Evolutionary conservation across 495 filamentous ascomycete species (phyloP), one percentile per base, ranked within the genome.

Genomic region (Penicillium waksmanii): DNA sequence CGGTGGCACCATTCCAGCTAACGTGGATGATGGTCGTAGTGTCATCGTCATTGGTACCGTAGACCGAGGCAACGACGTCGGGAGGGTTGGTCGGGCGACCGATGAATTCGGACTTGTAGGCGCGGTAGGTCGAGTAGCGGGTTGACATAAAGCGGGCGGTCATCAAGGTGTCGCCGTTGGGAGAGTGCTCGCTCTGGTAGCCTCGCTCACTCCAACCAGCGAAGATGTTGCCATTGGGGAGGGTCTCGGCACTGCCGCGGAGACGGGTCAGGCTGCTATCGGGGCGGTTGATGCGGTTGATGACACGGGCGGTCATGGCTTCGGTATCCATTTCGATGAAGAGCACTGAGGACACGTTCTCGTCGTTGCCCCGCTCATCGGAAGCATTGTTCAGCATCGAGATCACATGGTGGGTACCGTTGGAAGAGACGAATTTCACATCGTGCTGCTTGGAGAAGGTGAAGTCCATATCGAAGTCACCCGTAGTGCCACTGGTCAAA

Each of bases 391-490:
- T 84, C 65, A 81, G 76, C 34, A 87, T 61, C 13, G 81, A 82
- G 36, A 87, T 75, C 27, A 75, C 72, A 36, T 80, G 77, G 55
- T 74, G 66, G 12, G 80, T 83, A n/a, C 72, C 72, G 61, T 82
- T 71, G 18, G 83, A 77, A 17, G 73, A 73, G 50, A 84, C 55
- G 64, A 81, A 85, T 18, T 83, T 79, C 12, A 80, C 85, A 64
- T 87, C 79, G 60, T 88, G 85, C 67, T 88, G 85, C 62, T 78
- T 82, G 38, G 80, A 81, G 68, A 88, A 87, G 1, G 77, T 71
- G 63, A 83, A 82, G 58, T 80, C 76, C 34, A 63, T 65, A 5
- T 67, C 60, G 43, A 84, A 81, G 43, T 78, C 68, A 54, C 79
- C 65, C 51, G 71, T 64, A 55, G 71, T 52, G 21, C 84, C 85